Base-by-base conservation (phyloP, 768 basidiomycete genomes). In the Tylopilus subfusipes region DNA sequence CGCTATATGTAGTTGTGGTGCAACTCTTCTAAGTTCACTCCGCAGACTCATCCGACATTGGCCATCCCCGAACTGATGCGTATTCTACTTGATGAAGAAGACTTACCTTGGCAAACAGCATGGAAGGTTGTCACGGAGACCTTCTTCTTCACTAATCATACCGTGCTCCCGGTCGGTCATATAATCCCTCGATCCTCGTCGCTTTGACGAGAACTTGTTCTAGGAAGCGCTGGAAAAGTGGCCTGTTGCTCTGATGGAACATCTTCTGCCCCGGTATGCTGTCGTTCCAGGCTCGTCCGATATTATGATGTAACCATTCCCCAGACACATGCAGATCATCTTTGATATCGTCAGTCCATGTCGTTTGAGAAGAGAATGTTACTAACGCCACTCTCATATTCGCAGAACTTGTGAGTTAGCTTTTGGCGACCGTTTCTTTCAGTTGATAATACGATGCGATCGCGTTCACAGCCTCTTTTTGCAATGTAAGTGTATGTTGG, bases 91-190 rank as follows among this genome's bases (percentile, higher is more conserved):
- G 96, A 98, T 63, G 96, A 98, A 34, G 96, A 98, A 69, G 91
- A 94, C 33, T 65, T 94, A 19, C 62, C 74, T 2, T 99, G 93
- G 90, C 82, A 84, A 58, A 62, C 72, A 16, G 95, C 97, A 5
- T 99, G 97, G 97, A 70, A 78, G 22, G 92, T 98, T 62, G 85
- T 88, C 42, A 91, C 84, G 49, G 87, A 87, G 67, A 93, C 90
- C 3, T 95, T 97, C 76, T 93, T 90, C 72, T 98, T 93, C 76
- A 98, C 94, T 11, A 97, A 96, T 69, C 94, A 93, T 72, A 93
- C 91, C 9, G 94, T 98, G 29, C 77, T 97, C 29, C 90, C 93
- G 22, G 92, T 88, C 38, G 63, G 83, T 79, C 46, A 36, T 43
- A 14, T 19, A 5, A 3, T 36, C 36, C 22, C 36, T 57, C 11